phyloP scores from a whole-genome alignment of 2,329 filamentous ascomycete species.

The Aspergillus sp. region DNA sequence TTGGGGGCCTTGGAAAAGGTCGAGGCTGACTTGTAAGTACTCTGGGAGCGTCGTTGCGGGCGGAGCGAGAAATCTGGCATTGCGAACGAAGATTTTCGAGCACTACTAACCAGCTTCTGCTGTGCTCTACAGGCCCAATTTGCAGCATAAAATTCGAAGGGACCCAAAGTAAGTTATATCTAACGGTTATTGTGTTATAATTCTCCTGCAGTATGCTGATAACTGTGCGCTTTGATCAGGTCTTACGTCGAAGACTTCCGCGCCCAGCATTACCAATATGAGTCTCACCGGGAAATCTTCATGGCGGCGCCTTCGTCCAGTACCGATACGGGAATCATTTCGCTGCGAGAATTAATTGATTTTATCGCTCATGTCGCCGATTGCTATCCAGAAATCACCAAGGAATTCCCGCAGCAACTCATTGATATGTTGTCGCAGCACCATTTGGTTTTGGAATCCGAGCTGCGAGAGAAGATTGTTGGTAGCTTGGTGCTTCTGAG shows the following conservation, averaged over 20 bases:
- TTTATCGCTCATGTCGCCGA: slow-evolving; percentile 91
- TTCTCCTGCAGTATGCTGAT: slow-evolving; percentile 1
- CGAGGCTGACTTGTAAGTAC: slow-evolving; percentile 74
- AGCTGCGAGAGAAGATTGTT: slow-evolving; percentile 90
- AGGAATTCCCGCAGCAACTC: slow-evolving; percentile 72
- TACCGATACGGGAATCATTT: slow-evolving; percentile 72
- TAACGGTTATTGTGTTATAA: background rate
- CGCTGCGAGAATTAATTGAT: slow-evolving; percentile 86
- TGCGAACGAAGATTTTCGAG: slow-evolving; percentile 7
- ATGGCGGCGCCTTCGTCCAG: slow-evolving; percentile 74
- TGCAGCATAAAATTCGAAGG: slow-evolving; percentile 86
- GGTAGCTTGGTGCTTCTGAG: slow-evolving; percentile 80
- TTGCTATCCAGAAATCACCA: slow-evolving; percentile 79
- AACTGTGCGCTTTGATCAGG: slow-evolving; percentile 35
- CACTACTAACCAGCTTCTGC: slow-evolving; percentile 18
- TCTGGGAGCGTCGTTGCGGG: background rate
- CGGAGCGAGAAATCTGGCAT: background rate
- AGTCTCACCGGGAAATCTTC: slow-evolving; percentile 87
- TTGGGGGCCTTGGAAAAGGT: slow-evolving; percentile 91
- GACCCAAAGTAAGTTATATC: slow-evolving; percentile 64
- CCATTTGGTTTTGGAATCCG: slow-evolving; percentile 74
- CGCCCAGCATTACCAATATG: slow-evolving; percentile 86
- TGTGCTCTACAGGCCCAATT: slow-evolving; percentile 57
- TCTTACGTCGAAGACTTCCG: slow-evolving; percentile 88
- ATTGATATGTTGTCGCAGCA: slow-evolving; percentile 76